Percentiles rank a stretch among this genome's conserved stretches.
These are phyloP conservation scores for maize (Zea mays) DNA, from an alignment of 176 grass and related monocot species.

Conservation along the genomic window DNA sequence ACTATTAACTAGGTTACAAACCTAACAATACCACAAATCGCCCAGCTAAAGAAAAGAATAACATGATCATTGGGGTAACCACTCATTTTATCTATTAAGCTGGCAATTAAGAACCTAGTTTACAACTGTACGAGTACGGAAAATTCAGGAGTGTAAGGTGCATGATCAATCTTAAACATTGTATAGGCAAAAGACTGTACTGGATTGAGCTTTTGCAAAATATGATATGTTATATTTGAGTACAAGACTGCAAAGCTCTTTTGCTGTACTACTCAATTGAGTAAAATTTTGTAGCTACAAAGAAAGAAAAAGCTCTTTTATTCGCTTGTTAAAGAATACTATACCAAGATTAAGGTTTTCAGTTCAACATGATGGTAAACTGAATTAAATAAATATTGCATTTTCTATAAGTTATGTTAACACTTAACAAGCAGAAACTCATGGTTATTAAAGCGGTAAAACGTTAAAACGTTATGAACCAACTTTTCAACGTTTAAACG, in stretches of 20 bases:
- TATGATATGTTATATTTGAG: background rate
- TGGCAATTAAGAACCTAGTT: background rate
- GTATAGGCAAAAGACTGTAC: background rate
- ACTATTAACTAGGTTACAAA: background rate
- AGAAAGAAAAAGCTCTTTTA: background rate
- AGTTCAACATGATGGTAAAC: background rate
- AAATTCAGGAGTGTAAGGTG: slow-evolving; percentile 20
- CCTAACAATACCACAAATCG: slow-evolving; percentile 10
- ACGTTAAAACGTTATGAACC: too few relatives aligned
- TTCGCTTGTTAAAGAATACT: slow-evolving; percentile 25
- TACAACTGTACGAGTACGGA: slow-evolving; percentile 11
- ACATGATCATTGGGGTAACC: background rate
- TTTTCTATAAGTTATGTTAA: background rate
- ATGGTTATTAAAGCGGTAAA: too few relatives aligned
- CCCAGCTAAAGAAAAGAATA: slow-evolving; percentile 17
- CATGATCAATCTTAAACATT: slow-evolving; percentile 11
- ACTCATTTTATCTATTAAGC: slow-evolving; percentile 18
- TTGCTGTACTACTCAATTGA: background rate
- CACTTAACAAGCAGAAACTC: background rate
- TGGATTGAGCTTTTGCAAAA: slow-evolving; percentile 6
- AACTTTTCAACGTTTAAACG: too few relatives aligned
- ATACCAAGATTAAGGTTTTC: background rate
- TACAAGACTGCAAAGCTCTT: slow-evolving; percentile 7
- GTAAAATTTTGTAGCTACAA: background rate
- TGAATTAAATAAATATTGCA: slow-evolving; percentile 1